phyloP scores from a whole-genome alignment of 768 basidiomycete genomes.

The Mycena galericulata region DNA sequence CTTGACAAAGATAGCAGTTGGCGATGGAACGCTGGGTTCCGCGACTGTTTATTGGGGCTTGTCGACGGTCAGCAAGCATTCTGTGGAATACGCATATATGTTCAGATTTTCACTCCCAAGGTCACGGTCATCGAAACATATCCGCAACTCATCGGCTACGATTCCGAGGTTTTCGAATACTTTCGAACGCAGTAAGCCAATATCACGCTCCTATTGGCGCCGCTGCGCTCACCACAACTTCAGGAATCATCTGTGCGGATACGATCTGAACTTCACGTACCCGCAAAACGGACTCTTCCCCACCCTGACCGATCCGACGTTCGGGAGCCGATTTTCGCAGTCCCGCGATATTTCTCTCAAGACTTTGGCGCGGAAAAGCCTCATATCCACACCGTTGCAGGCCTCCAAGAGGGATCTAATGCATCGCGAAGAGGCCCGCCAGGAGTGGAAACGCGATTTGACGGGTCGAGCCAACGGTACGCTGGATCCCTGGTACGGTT shows the following conservation, averaged over 20 bases:
- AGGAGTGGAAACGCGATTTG: conserved; percentile 61
- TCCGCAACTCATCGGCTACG: conserved; percentile 82
- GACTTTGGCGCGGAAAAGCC: conserved; percentile 11
- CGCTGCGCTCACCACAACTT: too few species aligned
- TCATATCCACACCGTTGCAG: conserved; percentile 30
- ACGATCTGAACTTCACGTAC: conserved; percentile 75
- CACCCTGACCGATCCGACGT: conserved; percentile 33
- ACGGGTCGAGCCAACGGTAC: conserved; percentile 62
- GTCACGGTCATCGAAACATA: conserved; percentile 73
- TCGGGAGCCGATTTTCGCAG: conserved; percentile 11
- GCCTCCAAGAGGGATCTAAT: conserved; percentile 39
- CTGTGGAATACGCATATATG: neutral
- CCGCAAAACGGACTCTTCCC: conserved; percentile 70
- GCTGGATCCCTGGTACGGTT: conserved; percentile 71
- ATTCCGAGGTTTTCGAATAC: conserved; percentile 72
- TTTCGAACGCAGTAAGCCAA: conserved; percentile 74
- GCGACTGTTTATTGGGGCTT: conserved; percentile 60
- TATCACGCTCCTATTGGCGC: too few species aligned
- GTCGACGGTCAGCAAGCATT: conserved; percentile 63
- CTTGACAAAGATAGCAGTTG: conserved; percentile 74
- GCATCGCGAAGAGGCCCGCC: conserved; percentile 38
- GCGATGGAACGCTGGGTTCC: conserved; percentile 72
- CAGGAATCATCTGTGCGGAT: conserved; percentile 72
- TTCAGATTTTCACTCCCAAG: conserved; percentile 42
- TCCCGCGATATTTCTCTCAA: conserved; percentile 32